Conservation (phyloP, 2,329 filamentous ascomycete species). For the Trichoderma sp. region DNA sequence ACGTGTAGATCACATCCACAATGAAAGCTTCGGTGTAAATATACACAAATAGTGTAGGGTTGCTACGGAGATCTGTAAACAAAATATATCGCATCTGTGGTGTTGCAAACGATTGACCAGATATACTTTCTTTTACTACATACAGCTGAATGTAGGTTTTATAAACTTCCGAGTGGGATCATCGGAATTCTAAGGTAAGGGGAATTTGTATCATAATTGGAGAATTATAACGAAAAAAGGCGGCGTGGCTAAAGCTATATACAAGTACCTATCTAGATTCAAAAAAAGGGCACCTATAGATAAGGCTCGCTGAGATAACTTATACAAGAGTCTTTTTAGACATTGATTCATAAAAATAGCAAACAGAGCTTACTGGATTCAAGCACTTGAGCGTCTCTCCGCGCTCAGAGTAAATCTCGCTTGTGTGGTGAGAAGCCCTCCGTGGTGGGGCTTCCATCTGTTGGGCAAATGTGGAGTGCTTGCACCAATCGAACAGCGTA, state of each 20-base stretch:
- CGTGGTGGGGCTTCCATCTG: constrained; percentile 3
- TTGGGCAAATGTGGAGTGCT: constrained; percentile 10
- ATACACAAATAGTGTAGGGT: neutral
- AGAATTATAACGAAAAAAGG: neutral
- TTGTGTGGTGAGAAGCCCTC: constrained; percentile 10
- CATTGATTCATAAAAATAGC: neutral
- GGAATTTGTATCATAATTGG: neutral
- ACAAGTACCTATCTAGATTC: neutral
- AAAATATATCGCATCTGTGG: fast-evolving
- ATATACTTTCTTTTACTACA: neutral
- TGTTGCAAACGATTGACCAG: neutral
- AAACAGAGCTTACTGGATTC: neutral
- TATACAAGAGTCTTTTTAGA: neutral
- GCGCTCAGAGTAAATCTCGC: constrained; percentile 2
- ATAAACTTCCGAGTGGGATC: neutral
- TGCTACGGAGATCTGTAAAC: neutral
- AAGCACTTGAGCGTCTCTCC: neutral
- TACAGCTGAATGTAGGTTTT: neutral
- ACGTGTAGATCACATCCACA: neutral
- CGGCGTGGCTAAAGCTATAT: neutral
- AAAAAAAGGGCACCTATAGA: neutral
- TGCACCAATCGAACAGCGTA: neutral
- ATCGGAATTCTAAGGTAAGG: neutral
- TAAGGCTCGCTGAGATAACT: neutral
- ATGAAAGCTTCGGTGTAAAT: neutral